Base-by-base conservation (phyloP, 1,284 basidiomycete species). In the Apiotrichum porosum region DNA sequence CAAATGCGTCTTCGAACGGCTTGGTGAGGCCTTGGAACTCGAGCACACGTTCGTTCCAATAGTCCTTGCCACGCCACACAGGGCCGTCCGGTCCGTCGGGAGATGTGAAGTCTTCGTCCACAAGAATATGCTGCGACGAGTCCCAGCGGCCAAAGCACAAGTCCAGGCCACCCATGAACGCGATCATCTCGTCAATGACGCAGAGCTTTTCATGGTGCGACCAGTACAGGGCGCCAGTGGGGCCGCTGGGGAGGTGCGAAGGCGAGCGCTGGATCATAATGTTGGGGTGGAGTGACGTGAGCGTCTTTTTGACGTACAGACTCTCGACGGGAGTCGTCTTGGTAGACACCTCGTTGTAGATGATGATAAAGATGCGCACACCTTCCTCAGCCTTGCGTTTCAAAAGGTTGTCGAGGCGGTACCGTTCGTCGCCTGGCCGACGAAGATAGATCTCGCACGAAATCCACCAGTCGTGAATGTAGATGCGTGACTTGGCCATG, bases 121-220 rank as follows among this genome's bases (percentile, higher is more conserved):
- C 78, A 28, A 98, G 77, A 26, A 86, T 82, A 69, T 99, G 95
- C 49, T 94, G 91, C 2, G 94, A 83, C 1, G 94, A 97, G 70
- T 99, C 95, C 90, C 90, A 93, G 65, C 90, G 87, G 36, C 90
- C 90, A 34, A 50, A 78, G 49, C 50, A 97, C 37, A 94, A 79
- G 73, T 99, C 95, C 31, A 99, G 75, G 1, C 95, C 95, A 24
- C 95, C 95, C 88, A 93, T 95, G 73, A 98, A 98, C 0, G 89
- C 94, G 57, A 97, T 94, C 0, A 89, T 85, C 71, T 97, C 89
- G 69, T 99, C 95, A 54, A 98, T 89, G 14, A 97, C 90, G 68
- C 94, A 97, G 51, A 99, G 71, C 72, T 98, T 99, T 76, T 99
- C 95, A 73, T 98, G 95, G 74, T 95, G 92, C 26, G 91, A 91